phyloP scores from a whole-genome alignment of 2,329 filamentous ascomycete genomes.

The Capronia coronata region DNA sequence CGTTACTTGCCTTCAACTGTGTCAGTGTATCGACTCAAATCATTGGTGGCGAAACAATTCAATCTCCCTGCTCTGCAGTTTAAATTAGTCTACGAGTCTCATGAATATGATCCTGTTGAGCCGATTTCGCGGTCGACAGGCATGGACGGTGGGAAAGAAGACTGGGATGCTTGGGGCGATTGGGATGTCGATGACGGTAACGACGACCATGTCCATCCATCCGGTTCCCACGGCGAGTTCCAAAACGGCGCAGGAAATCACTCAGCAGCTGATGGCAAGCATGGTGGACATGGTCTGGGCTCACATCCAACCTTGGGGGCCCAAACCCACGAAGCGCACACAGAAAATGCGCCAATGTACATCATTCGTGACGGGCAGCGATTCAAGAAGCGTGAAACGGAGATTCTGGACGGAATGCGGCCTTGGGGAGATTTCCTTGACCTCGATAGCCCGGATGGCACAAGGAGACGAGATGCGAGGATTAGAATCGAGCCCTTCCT shows the following conservation, averaged over 20 bases:
- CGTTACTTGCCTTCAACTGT: constrained; percentile 62
- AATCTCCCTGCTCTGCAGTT: constrained; percentile 57
- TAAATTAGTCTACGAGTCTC: constrained; percentile 76
- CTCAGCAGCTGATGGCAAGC: constrained; percentile 8
- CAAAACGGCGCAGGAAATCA: constrained; percentile 30
- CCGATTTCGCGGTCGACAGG: constrained; percentile 14
- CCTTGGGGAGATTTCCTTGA: constrained; percentile 25
- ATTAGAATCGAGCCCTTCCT: constrained; percentile 17
- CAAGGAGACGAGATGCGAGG: constrained; percentile 12
- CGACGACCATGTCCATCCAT: too few species aligned
- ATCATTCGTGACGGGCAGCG: constrained; percentile 17
- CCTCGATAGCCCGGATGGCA: constrained; percentile 6
- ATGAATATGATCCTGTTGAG: constrained; percentile 76
- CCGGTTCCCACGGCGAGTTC: constrained; percentile 25
- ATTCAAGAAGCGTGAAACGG: constrained; percentile 24
- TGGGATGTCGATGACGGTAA: constrained; percentile 37
- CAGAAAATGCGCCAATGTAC: constrained; percentile 4
- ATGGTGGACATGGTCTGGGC: not conserved
- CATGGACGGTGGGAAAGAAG: constrained; percentile 35
- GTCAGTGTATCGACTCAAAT: constrained; percentile 75
- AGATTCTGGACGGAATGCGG: constrained; percentile 24
- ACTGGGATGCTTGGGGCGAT: constrained; percentile 43
- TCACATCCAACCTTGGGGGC: not conserved
- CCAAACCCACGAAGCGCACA: not conserved
- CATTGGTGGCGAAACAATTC: constrained; percentile 68